A percentile compares a stretch with the other conserved stretches of the same genome.
Conservation (phyloP, 2,329 filamentous ascomycete genomes). For the Ilyonectria destructans region DNA sequence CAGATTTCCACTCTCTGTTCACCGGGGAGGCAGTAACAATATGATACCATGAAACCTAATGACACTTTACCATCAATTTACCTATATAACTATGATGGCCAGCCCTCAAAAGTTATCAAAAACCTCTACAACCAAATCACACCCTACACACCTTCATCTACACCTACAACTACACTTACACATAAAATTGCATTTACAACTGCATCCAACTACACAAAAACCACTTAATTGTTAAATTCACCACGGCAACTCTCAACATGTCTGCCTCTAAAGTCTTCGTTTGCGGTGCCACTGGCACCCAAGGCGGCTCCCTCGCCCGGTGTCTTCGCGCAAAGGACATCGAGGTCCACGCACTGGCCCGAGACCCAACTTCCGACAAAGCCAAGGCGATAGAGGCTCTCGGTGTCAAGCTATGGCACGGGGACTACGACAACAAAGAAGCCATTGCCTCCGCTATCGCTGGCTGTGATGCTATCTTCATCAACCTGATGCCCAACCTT, state of each 20-base stretch:
- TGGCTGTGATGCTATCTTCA: conserved; percentile 53
- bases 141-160: no score
- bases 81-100: background rate
- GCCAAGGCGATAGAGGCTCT: conserved; percentile 50
- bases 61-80: background rate
- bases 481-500: conserved; percentile 55
- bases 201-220: background rate
- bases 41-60: background rate
- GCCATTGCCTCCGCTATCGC: conserved; percentile 51
- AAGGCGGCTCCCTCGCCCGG: conserved; percentile 56
- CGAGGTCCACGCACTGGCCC: conserved; percentile 54
- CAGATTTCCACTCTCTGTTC: background rate
- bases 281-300: conserved; percentile 58
- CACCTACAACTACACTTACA: background rate
- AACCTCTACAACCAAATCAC: background rate
- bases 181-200: background rate
- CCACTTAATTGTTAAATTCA: background rate
- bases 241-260: conserved; percentile 36
- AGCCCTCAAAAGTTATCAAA: background rate
- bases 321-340: conserved; percentile 53
- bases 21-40: background rate
- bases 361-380: conserved; percentile 50
- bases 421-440: conserved; percentile 54
- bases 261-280: conserved; percentile 56
- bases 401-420: conserved; percentile 54